Conservation (phyloP, 1,139 yeast species). For the Candida anutae region DNA sequence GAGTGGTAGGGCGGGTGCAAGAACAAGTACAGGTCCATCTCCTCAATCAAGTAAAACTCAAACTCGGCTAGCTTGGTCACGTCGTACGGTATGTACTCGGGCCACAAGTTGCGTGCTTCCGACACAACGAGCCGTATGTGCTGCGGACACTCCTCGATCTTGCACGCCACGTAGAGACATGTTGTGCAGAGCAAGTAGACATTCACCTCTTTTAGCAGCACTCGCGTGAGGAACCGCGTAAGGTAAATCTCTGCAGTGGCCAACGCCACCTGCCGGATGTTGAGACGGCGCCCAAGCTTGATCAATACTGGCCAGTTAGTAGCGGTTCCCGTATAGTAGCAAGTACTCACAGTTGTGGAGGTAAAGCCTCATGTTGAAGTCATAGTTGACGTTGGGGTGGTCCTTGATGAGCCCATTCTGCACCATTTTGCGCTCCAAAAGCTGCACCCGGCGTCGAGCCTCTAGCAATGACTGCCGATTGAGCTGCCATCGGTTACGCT, state of each 20-base stretch:
- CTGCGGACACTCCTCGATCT: conserved; percentile 92
- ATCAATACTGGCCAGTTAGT: conserved; percentile 38
- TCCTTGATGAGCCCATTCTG: conserved; percentile 41
- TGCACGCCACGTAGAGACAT: conserved; percentile 82
- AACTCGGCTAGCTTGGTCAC: conserved; percentile 91
- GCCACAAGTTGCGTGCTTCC: conserved; percentile 91
- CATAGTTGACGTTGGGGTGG: conserved; percentile 41
- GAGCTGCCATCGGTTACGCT: conserved; percentile 36
- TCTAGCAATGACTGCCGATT: conserved; percentile 33
- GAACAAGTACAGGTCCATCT: conserved; percentile 70
- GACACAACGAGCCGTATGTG: conserved; percentile 77
- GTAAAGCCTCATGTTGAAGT: conserved; percentile 58
- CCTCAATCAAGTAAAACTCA: conserved; percentile 89
- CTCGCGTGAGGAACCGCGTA: conserved; percentile 64
- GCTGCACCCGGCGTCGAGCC: conserved; percentile 28
- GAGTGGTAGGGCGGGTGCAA: conserved; percentile 88
- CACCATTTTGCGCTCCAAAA: conserved; percentile 38
- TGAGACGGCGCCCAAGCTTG: conserved; percentile 70
- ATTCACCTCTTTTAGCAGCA: conserved; percentile 74
- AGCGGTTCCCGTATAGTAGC: neutral
- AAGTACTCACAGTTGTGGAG: conserved; percentile 41
- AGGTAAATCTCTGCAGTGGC: conserved; percentile 87
- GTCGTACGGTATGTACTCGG: conserved; percentile 89
- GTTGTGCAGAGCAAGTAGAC: conserved; percentile 76
- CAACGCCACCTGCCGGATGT: conserved; percentile 71